Conservation (phyloP, 768 basidiomycete genomes). For the Gloeostereum incarnatum region DNA sequence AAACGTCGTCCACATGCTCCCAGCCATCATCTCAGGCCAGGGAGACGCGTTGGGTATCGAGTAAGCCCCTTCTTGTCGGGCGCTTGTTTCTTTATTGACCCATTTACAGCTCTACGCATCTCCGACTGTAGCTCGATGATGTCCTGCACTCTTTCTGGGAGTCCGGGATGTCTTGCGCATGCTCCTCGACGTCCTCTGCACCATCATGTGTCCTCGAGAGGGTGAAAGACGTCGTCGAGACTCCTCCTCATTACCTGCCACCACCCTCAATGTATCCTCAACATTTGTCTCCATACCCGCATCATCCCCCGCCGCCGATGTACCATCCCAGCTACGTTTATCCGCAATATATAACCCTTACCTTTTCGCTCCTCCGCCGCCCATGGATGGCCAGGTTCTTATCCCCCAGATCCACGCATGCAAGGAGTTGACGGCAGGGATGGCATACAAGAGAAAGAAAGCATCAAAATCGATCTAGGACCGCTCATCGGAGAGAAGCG, state of each 20-base stretch:
- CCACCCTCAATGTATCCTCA: not conserved
- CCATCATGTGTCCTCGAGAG: slow-evolving; percentile 3
- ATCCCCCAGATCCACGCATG: not conserved
- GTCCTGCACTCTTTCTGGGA: slow-evolving; percentile 62
- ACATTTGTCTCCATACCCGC: not conserved
- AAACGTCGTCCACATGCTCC: slow-evolving; percentile 72
- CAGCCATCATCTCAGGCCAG: slow-evolving; percentile 60
- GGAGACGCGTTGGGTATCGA: too few species aligned
- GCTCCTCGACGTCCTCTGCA: slow-evolving; percentile 36
- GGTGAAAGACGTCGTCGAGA: slow-evolving; percentile 3
- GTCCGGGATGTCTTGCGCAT: slow-evolving; percentile 70
- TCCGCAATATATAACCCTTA: not conserved
- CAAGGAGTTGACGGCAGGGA: not conserved
- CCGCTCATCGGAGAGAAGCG: slow-evolving; percentile 52
- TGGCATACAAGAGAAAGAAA: not conserved
- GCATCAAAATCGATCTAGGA: slow-evolving; percentile 36
- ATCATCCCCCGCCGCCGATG: not conserved
- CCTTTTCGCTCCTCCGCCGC: not conserved
- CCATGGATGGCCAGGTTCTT: not conserved
- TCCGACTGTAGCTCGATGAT: slow-evolving; percentile 57
- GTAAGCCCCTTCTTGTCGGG: not conserved
- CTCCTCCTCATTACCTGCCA: not conserved
- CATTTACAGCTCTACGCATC: slow-evolving; percentile 21
- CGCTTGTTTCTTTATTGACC: slow-evolving; percentile 6
- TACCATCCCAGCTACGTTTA: not conserved